Base-by-base conservation (phyloP, 495 filamentous ascomycete species). In the Wilcoxina mikolae region DNA sequence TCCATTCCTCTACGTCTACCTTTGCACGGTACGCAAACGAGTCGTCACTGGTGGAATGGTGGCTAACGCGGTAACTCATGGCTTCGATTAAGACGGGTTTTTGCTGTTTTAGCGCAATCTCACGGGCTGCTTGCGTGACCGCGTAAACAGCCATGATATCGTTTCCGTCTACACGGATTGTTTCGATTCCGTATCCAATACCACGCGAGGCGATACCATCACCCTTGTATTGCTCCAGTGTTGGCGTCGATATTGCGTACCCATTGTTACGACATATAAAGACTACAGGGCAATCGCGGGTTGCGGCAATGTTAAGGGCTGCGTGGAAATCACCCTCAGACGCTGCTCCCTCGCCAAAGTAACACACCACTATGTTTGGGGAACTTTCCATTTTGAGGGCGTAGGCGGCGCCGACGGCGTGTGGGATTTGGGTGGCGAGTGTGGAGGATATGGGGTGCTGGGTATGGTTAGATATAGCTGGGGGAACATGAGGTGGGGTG, bases 181-280 rank as follows among this genome's bases (percentile, higher is more conserved):
- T 96, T 60, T 95, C 89, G 61, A 99, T 95, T 2, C 91, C 91
- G 67, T 99, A 99, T 0, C 91, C 91, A 7, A 93, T 73, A n/a
- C 88, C 91, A 44, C 91, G 78, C 49, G 85, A 91, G 11, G 93
- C 91, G 59, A 99, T 96, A 2, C 91, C 91, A 63, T 99, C 91
- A 9, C 91, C 91, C 1, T 89, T 83, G 67, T 99, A 99, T 64
- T 99, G 91, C 58, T 99, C 91, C 0, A 95, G 71, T 0, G 89
- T 95, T 1, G 91, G 88, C 0, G 91, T 99, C 0, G 82, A 87
- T 53, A 99, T 99, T 15, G 91, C 91, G 64, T 84, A 99, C 0
- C 91, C 91, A 61, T 99, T 99, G 69, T 99, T 99, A 42, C 93
- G 80, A 72, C 93, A 96, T 53, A 99, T 77, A 73, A 95, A 99